These are phyloP conservation scores for Termitomyces sp. DNA, from an alignment of 768 basidiomycete species.

Conservation along the genomic window DNA sequence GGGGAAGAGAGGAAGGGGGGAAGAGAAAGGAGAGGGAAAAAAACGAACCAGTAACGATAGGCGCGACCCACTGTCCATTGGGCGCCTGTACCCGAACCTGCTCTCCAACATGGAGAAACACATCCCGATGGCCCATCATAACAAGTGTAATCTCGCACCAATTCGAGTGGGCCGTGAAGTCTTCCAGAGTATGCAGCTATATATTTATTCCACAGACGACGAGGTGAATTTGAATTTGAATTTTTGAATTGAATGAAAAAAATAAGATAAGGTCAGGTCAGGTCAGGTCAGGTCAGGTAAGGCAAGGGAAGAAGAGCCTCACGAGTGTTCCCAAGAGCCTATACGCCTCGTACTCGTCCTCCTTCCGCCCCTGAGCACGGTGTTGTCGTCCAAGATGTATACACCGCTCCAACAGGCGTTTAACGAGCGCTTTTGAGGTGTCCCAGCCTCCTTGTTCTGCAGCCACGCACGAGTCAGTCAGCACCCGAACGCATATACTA, in stretches of 20 bases:
- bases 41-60: slow-evolving; percentile 69
- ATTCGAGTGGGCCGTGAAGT: slow-evolving; percentile 88
- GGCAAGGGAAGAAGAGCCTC: slow-evolving; percentile 34
- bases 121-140: slow-evolving; percentile 67
- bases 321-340: slow-evolving; percentile 66
- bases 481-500: too few species aligned
- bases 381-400: slow-evolving; percentile 75
- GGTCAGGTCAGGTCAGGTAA: too few species aligned
- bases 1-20: too few species aligned
- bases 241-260: too few species aligned
- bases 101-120: slow-evolving; percentile 89
- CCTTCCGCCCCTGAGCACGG: slow-evolving; percentile 53
- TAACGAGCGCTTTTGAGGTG: slow-evolving; percentile 77
- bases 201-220: too few species aligned
- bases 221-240: too few species aligned
- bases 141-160: slow-evolving; percentile 85
- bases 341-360: slow-evolving; percentile 78
- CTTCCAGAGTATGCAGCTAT: slow-evolving; percentile 79
- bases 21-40: not conserved
- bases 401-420: slow-evolving; percentile 72
- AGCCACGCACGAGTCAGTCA: not conserved
- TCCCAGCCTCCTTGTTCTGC: slow-evolving; percentile 79
- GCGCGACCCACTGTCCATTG: slow-evolving; percentile 72
- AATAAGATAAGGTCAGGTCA: too few species aligned
- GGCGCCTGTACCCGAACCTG: slow-evolving; percentile 72